Conservation (phyloP, 371 early-diverging fungal species). For the Mucor mucedo region DNA sequence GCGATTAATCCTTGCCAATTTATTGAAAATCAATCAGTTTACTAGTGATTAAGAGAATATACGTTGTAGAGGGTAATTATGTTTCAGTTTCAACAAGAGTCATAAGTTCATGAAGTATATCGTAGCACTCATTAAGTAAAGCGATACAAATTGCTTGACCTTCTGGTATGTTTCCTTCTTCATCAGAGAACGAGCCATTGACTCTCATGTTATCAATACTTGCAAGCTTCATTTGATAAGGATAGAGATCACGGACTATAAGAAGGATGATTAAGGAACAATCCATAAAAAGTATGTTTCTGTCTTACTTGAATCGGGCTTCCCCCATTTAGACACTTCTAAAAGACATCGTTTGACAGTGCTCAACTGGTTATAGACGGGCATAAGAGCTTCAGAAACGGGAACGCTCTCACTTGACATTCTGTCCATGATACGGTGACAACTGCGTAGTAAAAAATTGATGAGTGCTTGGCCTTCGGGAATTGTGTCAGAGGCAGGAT, state of each 20-base stretch:
- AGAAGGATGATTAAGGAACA: background rate
- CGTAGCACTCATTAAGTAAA: slow-evolving; percentile 87
- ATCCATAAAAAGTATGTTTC: background rate
- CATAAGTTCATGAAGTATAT: slow-evolving; percentile 80
- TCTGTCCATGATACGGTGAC: slow-evolving; percentile 86
- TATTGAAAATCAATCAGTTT: too few species aligned
- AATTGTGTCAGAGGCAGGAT: slow-evolving; percentile 61
- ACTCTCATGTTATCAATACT: slow-evolving; percentile 82
- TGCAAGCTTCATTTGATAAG: slow-evolving; percentile 86
- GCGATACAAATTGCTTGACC: slow-evolving; percentile 85
- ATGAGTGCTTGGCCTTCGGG: slow-evolving; percentile 77
- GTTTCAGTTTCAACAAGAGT: slow-evolving; percentile 26
- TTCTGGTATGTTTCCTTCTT: slow-evolving; percentile 83
- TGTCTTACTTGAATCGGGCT: slow-evolving; percentile 67
- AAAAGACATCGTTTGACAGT: slow-evolving; percentile 83
- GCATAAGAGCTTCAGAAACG: slow-evolving; percentile 85
- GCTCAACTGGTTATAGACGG: slow-evolving; percentile 82
- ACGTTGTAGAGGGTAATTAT: background rate
- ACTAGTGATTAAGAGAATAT: background rate
- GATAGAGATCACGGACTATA: slow-evolving; percentile 79
- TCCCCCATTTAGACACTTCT: slow-evolving; percentile 85
- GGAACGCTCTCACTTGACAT: slow-evolving; percentile 83
- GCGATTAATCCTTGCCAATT: too few species aligned
- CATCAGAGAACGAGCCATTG: slow-evolving; percentile 87
- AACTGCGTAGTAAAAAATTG: slow-evolving; percentile 86